These are phyloP conservation scores for Xylariaceae sp. DNA, from an alignment of 2,329 filamentous ascomycete genomes.

Conservation along the genomic window DNA sequence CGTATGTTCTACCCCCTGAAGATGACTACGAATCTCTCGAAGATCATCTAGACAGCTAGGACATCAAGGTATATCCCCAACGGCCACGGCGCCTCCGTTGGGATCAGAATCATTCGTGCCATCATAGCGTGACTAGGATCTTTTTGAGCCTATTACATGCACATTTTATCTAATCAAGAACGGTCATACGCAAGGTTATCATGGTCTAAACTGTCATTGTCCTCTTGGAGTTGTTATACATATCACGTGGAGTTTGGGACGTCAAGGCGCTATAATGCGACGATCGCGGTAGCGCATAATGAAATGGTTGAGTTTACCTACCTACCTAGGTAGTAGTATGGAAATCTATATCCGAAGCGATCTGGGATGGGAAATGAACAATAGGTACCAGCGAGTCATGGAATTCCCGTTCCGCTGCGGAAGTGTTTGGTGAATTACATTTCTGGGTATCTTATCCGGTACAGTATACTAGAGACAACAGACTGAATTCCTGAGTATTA, in stretches of 20 bases:
- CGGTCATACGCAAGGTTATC: background rate
- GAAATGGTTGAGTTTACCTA: background rate
- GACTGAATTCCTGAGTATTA: background rate
- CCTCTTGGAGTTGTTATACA: background rate
- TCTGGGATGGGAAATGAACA: background rate
- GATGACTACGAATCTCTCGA: conserved; percentile 73
- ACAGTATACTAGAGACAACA: conserved; percentile 11
- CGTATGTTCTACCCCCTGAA: conserved; percentile 67
- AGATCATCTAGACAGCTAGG: conserved; percentile 41
- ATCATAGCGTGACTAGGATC: background rate
- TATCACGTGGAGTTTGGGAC: conserved; percentile 1
- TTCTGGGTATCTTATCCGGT: conserved; percentile 24
- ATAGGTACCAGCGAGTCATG: background rate
- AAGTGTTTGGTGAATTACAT: conserved; percentile 8
- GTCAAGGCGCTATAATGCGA: background rate
- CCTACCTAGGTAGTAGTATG: background rate
- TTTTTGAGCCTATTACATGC: background rate
- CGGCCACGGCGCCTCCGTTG: background rate
- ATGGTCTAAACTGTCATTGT: background rate
- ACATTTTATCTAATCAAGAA: background rate
- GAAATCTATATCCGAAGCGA: background rate
- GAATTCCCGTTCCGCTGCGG: background rate
- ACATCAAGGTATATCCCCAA: background rate
- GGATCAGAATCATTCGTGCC: background rate
- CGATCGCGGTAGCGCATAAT: background rate